These are phyloP conservation scores for Fusarium verticillioides DNA, from an alignment of 2,329 filamentous ascomycete genomes.

Conservation along the genomic window DNA sequence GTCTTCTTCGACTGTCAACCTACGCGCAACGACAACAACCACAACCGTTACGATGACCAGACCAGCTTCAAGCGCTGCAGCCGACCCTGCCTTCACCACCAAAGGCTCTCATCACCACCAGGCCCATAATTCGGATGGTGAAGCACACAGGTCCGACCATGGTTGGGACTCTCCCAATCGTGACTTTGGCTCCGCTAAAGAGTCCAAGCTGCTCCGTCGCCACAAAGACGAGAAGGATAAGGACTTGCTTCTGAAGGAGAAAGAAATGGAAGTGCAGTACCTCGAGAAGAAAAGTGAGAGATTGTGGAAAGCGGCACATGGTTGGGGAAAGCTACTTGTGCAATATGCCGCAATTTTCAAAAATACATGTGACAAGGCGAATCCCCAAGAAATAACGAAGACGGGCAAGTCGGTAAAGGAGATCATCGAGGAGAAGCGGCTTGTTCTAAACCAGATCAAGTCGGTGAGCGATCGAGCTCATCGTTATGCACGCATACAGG, in stretches of 20 bases:
- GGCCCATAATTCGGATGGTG: background rate
- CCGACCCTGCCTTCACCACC: background rate
- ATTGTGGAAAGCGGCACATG: background rate
- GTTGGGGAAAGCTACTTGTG: background rate
- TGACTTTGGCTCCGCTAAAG: background rate
- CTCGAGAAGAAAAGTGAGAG: background rate
- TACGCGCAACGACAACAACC: background rate
- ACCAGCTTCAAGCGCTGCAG: background rate
- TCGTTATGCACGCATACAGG: background rate
- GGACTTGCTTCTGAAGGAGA: background rate
- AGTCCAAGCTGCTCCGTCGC: background rate
- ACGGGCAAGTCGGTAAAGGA: background rate
- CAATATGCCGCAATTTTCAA: background rate
- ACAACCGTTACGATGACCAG: conserved; percentile 9
- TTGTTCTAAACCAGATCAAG: background rate
- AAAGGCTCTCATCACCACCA: background rate
- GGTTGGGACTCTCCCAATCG: background rate
- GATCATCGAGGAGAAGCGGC: background rate
- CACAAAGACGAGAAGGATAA: background rate
- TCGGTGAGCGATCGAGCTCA: background rate
- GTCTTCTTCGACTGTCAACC: background rate
- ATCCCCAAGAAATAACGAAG: background rate
- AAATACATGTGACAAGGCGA: background rate
- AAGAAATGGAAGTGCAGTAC: background rate
- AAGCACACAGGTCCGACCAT: background rate